Base-by-base conservation (phyloP, 2,329 filamentous ascomycete genomes). In the Cladophialophora carrionii region DNA sequence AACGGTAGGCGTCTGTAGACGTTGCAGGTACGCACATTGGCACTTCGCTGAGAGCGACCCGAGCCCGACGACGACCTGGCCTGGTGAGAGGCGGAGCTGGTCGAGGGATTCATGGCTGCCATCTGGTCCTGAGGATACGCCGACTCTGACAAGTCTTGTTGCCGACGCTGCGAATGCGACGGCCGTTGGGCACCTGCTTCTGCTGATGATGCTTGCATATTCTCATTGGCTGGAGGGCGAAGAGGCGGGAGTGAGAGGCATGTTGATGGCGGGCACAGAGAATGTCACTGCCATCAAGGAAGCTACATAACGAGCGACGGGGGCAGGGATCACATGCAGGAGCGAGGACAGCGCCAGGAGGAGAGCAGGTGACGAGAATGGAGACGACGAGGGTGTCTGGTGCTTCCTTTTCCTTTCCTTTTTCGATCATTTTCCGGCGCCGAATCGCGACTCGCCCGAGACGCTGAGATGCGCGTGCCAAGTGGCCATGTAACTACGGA, bases 21-120 rank as follows among this genome's bases (percentile, higher is more conserved):
- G 59, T 29, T 49, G 46, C 20, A 74, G 67, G 2, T 72, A 80
- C 82, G 65, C 80, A 85, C 72, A 84, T 76, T 71, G 78, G 63
- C 26, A 43, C 49, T 66, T 22, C 65, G 29, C 51, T 66, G 65
- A 43, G 68, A 68, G 24, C 68, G 68, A 31, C 58, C 65, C 31
- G 65, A 68, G 26, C 65, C 68, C 57, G 68, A 70, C 3, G 68
- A 61, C 5, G 65, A 64, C 17, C 68, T 49, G 17, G 57, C 48
- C 48, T 51, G 51, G 32, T 70, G 63, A 32, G 68, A 64, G 24
- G 61, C 65, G 14, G 43, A 46, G 54, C 62, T 55, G 14, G 52
- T 52, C 14, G 59, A 31, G 20, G 67, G 55, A 60, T 63, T 66
- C 61, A 61, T 64, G 53, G 54, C 34, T 29, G 61, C 20, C 31